Percentiles rank a stretch among this genome's conserved stretches.
phyloP scores from a whole-genome alignment of 2,329 filamentous ascomycete genomes.

The Microcyclosporella mali region DNA sequence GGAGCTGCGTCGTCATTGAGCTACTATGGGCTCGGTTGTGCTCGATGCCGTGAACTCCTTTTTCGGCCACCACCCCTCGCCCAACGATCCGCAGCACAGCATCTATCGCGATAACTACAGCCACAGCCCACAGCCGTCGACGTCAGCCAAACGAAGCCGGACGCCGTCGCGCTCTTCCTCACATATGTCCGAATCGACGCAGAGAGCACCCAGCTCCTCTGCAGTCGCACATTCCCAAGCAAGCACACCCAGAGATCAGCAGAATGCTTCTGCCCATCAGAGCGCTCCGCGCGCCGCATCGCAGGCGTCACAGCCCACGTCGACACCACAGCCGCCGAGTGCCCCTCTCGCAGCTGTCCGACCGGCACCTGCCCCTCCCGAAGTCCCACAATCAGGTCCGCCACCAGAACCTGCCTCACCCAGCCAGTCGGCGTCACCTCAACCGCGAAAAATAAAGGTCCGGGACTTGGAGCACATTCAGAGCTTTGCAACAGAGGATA shows the following conservation, averaged over 20 bases:
- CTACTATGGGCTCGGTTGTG: slow-evolving; percentile 57
- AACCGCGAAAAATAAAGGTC: slow-evolving; percentile 65
- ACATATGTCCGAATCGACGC: slow-evolving; percentile 27
- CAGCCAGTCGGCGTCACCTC: slow-evolving; percentile 31
- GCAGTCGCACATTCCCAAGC: slow-evolving; percentile 14
- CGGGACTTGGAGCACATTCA: slow-evolving; percentile 88
- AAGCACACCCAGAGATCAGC: slow-evolving; percentile 5
- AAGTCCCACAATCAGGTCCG: slow-evolving; percentile 8
- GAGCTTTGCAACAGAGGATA: slow-evolving; percentile 74
- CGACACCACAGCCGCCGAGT: slow-evolving; percentile 17
- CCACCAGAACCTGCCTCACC: slow-evolving; percentile 25
- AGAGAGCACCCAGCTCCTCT: slow-evolving; percentile 29
- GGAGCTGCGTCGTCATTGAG: slow-evolving; percentile 19
- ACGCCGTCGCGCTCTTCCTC: slow-evolving; percentile 20
- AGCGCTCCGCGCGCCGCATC: slow-evolving; percentile 11
- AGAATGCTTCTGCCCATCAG: slow-evolving; percentile 12
- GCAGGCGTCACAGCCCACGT: slow-evolving; percentile 13
- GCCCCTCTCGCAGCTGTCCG: slow-evolving; percentile 24
- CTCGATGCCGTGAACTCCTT: slow-evolving; percentile 69
- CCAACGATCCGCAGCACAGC: slow-evolving; percentile 21
- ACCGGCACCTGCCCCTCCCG: slow-evolving; percentile 26
- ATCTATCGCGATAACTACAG: slow-evolving; percentile 18
- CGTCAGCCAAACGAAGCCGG: slow-evolving; percentile 20
- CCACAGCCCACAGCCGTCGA: slow-evolving; percentile 15
- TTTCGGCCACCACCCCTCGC: slow-evolving; percentile 24